A percentile compares a stretch with the other conserved stretches of the same genome.
phyloP scores from a whole-genome alignment of 2,329 filamentous ascomycete species.

The Diplodia mutila region DNA sequence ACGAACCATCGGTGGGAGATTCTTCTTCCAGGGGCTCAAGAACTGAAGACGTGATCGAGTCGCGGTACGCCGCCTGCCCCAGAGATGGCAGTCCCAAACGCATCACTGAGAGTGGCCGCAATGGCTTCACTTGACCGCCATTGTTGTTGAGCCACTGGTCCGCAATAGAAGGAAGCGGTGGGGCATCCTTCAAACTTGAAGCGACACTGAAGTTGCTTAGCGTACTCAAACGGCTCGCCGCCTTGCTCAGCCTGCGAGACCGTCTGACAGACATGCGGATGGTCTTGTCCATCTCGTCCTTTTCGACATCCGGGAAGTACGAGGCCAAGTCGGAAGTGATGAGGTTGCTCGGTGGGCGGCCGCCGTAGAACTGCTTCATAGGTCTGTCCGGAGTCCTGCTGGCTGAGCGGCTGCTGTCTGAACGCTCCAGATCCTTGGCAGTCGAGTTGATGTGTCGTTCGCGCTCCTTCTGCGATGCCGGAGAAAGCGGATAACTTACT shows the following conservation, averaged over 20 bases:
- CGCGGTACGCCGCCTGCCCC: slow-evolving; percentile 64
- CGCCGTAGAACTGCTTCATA: slow-evolving; percentile 83
- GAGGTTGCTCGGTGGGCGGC: slow-evolving; percentile 91
- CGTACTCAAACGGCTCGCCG: slow-evolving; percentile 90
- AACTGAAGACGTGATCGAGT: slow-evolving; percentile 86
- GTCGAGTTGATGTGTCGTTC: slow-evolving; percentile 65
- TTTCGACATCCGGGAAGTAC: slow-evolving; percentile 94
- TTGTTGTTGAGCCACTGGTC: slow-evolving; percentile 80
- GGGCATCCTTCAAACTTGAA: slow-evolving; percentile 89
- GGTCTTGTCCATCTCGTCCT: slow-evolving; percentile 93
- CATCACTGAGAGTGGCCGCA: slow-evolving; percentile 64
- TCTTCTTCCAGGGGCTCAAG: slow-evolving; percentile 92
- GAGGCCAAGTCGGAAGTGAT: slow-evolving; percentile 95
- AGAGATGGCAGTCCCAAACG: slow-evolving; percentile 57
- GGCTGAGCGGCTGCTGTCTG: slow-evolving; percentile 37
- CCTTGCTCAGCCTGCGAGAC: slow-evolving; percentile 87
- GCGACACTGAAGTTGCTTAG: slow-evolving; percentile 92
- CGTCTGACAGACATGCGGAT: slow-evolving; percentile 89
- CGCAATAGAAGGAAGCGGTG: slow-evolving; percentile 92
- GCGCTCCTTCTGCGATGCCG: slow-evolving; percentile 68
- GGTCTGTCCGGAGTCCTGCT: slow-evolving; percentile 52
- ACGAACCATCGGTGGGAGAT: slow-evolving; percentile 78
- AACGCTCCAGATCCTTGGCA: slow-evolving; percentile 53
- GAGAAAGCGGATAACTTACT: slow-evolving; percentile 84
- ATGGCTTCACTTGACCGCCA: slow-evolving; percentile 51